phyloP scores from a whole-genome alignment of 1,284 basidiomycete species.

The Cutaneotrichosporon dermatis region DNA sequence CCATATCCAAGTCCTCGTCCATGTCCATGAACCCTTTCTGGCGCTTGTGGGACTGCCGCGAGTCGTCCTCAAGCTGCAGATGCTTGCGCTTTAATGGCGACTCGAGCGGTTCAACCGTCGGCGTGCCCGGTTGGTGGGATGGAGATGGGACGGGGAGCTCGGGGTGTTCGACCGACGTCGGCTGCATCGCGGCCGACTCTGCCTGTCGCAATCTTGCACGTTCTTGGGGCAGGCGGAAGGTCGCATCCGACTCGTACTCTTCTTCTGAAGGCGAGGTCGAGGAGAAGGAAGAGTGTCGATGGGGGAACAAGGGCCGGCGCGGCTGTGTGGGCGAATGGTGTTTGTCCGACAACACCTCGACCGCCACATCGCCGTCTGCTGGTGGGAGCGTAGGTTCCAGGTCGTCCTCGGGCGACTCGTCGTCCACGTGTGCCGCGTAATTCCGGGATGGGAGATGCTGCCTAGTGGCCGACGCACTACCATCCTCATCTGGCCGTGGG shows the following conservation, averaged over 20 bases:
- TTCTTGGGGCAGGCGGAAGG: constrained; percentile 17
- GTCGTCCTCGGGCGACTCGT: constrained; percentile 12
- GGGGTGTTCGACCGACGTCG: constrained; percentile 26
- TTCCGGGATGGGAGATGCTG: too few species aligned
- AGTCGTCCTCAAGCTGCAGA: not conserved
- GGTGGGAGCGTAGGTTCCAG: constrained; percentile 13
- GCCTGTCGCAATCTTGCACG: constrained; percentile 9
- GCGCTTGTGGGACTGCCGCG: not conserved
- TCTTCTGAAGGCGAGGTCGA: constrained; percentile 26
- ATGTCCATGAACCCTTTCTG: constrained; percentile 4
- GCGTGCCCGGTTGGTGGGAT: not conserved
- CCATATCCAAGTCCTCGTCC: constrained; percentile 1
- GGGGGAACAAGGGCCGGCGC: not conserved
- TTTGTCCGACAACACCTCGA: constrained; percentile 22
- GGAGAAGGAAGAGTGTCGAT: constrained; percentile 19
- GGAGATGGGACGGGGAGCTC: not conserved
- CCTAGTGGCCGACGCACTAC: too few species aligned
- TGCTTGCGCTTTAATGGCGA: constrained; percentile 19
- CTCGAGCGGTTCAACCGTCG: constrained; percentile 13
- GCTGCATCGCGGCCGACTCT: constrained; percentile 18
- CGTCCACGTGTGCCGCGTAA: not conserved
- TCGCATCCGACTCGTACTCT: constrained; percentile 31
- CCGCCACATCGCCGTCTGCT: constrained; percentile 18
- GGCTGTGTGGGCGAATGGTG: constrained; percentile 9
- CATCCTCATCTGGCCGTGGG: not conserved